Percentiles rank a stretch among this genome's conserved stretches.
Evolutionary conservation across 2,329 filamentous ascomycete genomes (phyloP).

Genomic region (Cytospora piceicola): DNA sequence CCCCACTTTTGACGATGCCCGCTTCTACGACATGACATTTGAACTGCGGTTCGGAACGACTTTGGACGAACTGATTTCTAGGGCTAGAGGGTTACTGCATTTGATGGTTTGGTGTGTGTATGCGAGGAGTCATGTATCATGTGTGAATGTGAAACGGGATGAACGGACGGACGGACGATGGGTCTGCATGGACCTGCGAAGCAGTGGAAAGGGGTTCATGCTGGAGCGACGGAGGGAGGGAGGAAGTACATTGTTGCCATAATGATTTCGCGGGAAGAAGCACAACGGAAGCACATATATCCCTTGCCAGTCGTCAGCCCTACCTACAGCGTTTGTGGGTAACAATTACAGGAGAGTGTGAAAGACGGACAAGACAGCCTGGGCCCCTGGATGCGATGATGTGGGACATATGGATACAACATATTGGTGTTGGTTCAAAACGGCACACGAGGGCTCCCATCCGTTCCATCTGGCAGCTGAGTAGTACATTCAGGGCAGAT

Average conservation of each 20-base stretch:
- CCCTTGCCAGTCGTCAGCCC: conserved; percentile 26
- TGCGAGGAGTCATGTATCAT: conserved; percentile 27
- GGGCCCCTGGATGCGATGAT: neutral
- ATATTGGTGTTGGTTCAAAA: neutral
- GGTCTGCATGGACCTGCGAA: conserved; percentile 9
- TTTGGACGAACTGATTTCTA: conserved; percentile 12
- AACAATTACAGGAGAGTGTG: neutral
- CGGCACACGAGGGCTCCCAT: neutral
- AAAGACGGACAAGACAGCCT: too few species aligned
- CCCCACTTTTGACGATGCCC: conserved; percentile 3
- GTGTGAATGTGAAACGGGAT: conserved; percentile 3
- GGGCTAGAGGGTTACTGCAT: conserved; percentile 27
- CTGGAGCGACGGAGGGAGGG: neutral
- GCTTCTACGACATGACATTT: conserved; percentile 5
- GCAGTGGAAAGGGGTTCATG: conserved; percentile 1
- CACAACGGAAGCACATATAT: conserved; percentile 31
- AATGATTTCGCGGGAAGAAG: conserved; percentile 28
- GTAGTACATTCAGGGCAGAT: neutral
- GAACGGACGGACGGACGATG: neutral
- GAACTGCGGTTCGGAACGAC: conserved; percentile 19
- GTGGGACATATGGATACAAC: neutral
- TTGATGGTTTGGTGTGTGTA: conserved; percentile 23
- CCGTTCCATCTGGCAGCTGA: neutral
- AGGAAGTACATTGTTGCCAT: conserved; percentile 28
- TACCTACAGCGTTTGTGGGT: neutral